A percentile compares a stretch with the other conserved stretches of the same genome.
phyloP scores from a whole-genome alignment of 371 early-diverging fungal species.

The Nematocida parisii region DNA sequence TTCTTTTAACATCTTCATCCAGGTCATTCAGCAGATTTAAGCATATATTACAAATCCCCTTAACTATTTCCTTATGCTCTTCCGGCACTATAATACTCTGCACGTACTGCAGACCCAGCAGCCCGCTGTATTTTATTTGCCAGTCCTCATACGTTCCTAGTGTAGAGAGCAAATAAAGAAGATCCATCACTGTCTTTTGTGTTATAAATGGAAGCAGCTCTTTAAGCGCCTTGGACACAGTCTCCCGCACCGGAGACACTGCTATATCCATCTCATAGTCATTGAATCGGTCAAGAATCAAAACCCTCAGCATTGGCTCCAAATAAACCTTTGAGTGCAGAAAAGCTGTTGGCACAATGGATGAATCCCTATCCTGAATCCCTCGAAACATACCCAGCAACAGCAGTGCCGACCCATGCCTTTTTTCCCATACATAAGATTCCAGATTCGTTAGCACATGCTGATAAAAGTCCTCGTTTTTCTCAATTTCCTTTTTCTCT shows the following conservation, averaged over 20 bases:
- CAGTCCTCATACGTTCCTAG: constrained; percentile 63
- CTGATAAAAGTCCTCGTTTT: constrained; percentile 60
- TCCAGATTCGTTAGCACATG: constrained; percentile 57
- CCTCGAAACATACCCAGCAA: constrained; percentile 56
- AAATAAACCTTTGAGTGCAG: constrained; percentile 48
- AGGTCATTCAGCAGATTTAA: constrained; percentile 48
- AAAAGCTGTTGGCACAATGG: constrained; percentile 9
- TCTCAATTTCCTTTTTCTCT: constrained; percentile 60
- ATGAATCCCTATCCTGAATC: constrained; percentile 5
- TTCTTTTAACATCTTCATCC: constrained; percentile 69
- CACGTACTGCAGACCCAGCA: constrained; percentile 59
- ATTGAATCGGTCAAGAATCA: constrained; percentile 68
- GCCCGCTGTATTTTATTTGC: constrained; percentile 68
- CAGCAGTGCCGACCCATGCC: constrained; percentile 66
- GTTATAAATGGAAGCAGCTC: constrained; percentile 55
- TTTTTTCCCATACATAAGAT: constrained; percentile 64
- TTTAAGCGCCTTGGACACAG: constrained; percentile 60
- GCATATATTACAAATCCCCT: constrained; percentile 39
- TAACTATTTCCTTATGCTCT: not conserved
- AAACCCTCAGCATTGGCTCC: constrained; percentile 62
- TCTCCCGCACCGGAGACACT: constrained; percentile 68
- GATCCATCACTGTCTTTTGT: constrained; percentile 39
- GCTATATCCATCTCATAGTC: constrained; percentile 68
- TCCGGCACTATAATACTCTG: constrained; percentile 12
- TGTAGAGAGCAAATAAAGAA: constrained; percentile 54